phyloP scores from a whole-genome alignment of 1,139 yeast species.

The Geotrichum aggregatum region DNA sequence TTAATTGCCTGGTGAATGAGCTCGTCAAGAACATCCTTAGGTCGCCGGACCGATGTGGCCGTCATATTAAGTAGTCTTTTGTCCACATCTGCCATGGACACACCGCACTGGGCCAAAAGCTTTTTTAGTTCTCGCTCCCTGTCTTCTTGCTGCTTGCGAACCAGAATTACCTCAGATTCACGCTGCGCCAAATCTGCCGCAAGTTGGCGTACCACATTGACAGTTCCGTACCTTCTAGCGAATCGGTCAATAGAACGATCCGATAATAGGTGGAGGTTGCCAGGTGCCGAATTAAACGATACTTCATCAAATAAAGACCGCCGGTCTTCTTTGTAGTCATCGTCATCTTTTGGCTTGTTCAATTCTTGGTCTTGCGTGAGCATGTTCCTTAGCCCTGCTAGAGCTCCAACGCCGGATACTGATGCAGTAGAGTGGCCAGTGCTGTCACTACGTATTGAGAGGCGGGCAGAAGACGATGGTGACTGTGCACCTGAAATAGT shows the following conservation, averaged over 20 bases:
- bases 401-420: background rate
- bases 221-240: constrained; percentile 44
- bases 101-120: constrained; percentile 46
- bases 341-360: background rate
- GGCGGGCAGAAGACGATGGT: constrained; percentile 10
- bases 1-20: constrained; percentile 37
- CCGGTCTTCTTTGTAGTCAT: constrained; percentile 20
- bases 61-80: constrained; percentile 35
- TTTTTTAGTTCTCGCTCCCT: constrained; percentile 46
- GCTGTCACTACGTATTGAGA: constrained; percentile 16
- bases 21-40: constrained; percentile 31
- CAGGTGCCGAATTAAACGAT: constrained; percentile 36
- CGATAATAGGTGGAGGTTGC: constrained; percentile 39
- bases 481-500: constrained; percentile 10
- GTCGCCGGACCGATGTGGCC: constrained; percentile 30
- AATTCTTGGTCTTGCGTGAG: constrained; percentile 8
- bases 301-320: constrained; percentile 30
- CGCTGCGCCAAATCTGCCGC: constrained; percentile 49
- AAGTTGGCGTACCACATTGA: constrained; percentile 46
- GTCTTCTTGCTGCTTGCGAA: constrained; percentile 43
- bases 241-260: constrained; percentile 40
- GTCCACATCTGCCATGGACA: constrained; percentile 47
- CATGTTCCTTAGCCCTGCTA: constrained; percentile 9
- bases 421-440: constrained; percentile 1
- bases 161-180: constrained; percentile 46